phyloP scores from a whole-genome alignment of 805 yeast genomes.

The Candida ulmi region DNA sequence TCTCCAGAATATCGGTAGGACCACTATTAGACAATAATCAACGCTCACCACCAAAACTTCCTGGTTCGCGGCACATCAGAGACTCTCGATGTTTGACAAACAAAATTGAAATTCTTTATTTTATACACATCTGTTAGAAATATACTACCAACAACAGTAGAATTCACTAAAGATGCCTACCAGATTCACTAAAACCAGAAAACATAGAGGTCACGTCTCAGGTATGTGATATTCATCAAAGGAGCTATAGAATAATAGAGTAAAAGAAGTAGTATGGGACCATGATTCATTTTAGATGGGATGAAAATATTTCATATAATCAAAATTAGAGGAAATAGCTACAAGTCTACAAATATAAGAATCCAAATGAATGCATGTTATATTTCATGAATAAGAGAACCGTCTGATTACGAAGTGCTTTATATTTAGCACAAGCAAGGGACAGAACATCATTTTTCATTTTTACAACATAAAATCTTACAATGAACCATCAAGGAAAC shows the following conservation, averaged over 20 bases:
- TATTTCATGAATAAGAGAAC: too few relatives aligned
- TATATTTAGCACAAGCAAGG: too few relatives aligned
- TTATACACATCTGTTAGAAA: constrained; percentile 1
- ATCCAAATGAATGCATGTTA: too few relatives aligned
- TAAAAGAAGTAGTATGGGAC: too few relatives aligned
- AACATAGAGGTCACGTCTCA: constrained; percentile 99
- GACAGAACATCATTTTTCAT: too few relatives aligned
- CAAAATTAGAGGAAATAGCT: background rate
- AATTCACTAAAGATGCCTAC: constrained; percentile 74
- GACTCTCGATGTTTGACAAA: constrained; percentile 7
- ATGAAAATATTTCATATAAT: background rate
- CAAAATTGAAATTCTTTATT: constrained; percentile 19
- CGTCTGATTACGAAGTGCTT: too few relatives aligned
- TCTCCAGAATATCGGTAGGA: background rate
- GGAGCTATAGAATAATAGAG: too few relatives aligned
- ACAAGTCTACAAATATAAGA: too few relatives aligned
- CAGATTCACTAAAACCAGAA: constrained; percentile 99
- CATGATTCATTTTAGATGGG: background rate
- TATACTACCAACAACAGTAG: constrained; percentile 16
- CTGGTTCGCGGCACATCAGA: constrained; percentile 5
- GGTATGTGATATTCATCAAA: constrained; percentile 53
- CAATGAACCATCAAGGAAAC: too few relatives aligned
- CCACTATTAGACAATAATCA: background rate
- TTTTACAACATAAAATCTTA: too few relatives aligned
- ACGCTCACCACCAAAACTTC: background rate